Conservation (phyloP, 225 moss, liverwort and hornwort genomes). For the Physcomitrellopsis africana region DNA sequence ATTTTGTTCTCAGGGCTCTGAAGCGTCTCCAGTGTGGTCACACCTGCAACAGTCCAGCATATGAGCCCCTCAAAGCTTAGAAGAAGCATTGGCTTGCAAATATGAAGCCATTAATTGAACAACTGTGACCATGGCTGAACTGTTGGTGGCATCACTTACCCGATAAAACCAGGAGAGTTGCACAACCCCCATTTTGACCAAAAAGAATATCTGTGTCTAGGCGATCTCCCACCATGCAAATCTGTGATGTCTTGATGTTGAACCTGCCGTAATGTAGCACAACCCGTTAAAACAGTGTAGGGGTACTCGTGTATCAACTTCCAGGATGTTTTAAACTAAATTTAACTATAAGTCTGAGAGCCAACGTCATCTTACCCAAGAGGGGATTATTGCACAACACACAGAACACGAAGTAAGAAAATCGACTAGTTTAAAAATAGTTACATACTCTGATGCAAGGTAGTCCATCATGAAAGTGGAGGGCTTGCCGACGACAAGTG, state of each 20-base stretch:
- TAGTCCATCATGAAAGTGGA: constrained; percentile 94
- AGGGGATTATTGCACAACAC: no score
- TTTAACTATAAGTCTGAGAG: no score
- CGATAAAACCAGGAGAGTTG: constrained; percentile 84
- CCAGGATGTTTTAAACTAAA: no score
- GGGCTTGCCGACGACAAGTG: constrained; percentile 86
- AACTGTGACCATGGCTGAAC: background rate
- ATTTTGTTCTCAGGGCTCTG: constrained; percentile 73
- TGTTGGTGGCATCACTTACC: constrained; percentile 37
- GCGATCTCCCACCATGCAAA: constrained; percentile 94
- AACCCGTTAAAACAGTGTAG: constrained; percentile 6
- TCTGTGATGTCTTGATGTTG: constrained; percentile 71
- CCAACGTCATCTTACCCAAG: no score
- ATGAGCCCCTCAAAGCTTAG: background rate
- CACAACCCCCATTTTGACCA: constrained; percentile 85
- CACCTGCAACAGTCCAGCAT: constrained; percentile 57
- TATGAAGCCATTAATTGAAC: no score
- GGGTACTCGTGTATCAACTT: background rate
- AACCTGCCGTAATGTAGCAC: constrained; percentile 56
- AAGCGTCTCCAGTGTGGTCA: constrained; percentile 80
- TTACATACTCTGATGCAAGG: constrained; percentile 68
- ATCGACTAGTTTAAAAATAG: background rate
- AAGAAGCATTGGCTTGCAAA: no score
- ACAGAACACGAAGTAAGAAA: background rate
- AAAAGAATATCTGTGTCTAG: constrained; percentile 93